Evolutionary conservation across 192 early-diverging fungal genomes (phyloP).

Genomic region (Martensiomyces pterosporus): DNA sequence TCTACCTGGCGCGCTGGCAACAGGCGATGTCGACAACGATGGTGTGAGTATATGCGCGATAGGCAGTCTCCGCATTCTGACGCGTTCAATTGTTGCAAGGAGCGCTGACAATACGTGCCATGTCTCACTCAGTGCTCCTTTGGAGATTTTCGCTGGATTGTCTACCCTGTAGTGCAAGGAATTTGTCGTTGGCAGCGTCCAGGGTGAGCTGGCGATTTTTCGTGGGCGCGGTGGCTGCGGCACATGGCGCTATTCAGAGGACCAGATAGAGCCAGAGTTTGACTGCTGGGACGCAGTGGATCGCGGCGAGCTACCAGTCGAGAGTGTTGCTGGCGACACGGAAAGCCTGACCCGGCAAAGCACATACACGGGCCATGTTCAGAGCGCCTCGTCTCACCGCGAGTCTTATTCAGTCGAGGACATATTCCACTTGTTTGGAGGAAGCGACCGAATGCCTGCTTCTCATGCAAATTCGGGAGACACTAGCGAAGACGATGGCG

Average conservation of each 20-base stretch:
- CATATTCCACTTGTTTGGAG: conserved; percentile 38
- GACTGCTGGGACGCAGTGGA: conserved; percentile 50
- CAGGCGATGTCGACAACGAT: conserved; percentile 51
- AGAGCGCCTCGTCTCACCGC: conserved; percentile 15
- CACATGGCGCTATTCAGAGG: conserved; percentile 39
- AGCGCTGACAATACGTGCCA: no score
- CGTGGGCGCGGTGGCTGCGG: conserved; percentile 49
- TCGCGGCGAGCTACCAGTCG: conserved; percentile 31
- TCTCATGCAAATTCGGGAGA: conserved; percentile 12
- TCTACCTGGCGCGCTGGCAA: conserved; percentile 43
- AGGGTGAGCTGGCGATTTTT: conserved; percentile 50
- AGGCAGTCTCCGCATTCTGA: no score
- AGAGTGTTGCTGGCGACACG: not conserved
- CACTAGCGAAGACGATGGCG: conserved; percentile 29
- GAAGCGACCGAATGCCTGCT: conserved; percentile 4
- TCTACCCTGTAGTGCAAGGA: conserved; percentile 42
- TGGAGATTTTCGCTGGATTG: no score
- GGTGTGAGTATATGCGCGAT: conserved; percentile 46
- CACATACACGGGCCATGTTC: conserved; percentile 22
- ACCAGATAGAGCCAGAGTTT: conserved; percentile 46
- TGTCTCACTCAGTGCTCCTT: no score
- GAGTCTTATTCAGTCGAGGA: conserved; percentile 41
- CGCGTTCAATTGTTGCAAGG: no score
- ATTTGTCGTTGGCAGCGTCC: conserved; percentile 50
- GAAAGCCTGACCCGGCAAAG: conserved; percentile 19